Evolutionary conservation across 192 early-diverging fungal species (phyloP), one percentile per base, ranked within the genome.

Genomic region (Backusella luteola): DNA sequence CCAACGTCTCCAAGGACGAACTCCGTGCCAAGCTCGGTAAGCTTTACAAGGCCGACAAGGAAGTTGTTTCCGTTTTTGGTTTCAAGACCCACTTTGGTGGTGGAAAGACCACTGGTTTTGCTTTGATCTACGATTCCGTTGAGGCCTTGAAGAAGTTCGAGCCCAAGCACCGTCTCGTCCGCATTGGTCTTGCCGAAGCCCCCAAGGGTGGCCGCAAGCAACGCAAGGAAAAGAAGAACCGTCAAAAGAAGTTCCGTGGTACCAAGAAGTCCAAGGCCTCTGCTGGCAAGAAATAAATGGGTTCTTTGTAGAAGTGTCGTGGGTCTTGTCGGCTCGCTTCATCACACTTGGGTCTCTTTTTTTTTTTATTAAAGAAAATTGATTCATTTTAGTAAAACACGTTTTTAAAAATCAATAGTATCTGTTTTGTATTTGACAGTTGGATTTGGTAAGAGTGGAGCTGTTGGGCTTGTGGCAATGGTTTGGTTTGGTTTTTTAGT

Each of bases 161-260:
- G 91, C 97, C 97, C 84, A 99, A 98, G 91, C 94, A 94, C 93
- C 91, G 97, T 80, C 91, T 97, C 75, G 89, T 92, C 67, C 66
- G 78, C 38, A 71, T 78, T 80, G 87, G 87, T 77, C 83, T 94
- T 73, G 90, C 85, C 78, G 92, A 89, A 83, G 76, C 85, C 79
- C 80, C 85, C 81, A 92, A 90, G 84, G 89, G 88, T 74, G 91
- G 95, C 75, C 94, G 94, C 88, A 99, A 98, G 91, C 98, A 99
- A 88, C 93, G 96, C 85, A 99, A 97, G 95, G 96, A 99, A 87
- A 91, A 93, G 86, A 97, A 97, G 93, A 99, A 99, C 95, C 91
- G 98, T 85, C 85, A 90, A 85, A 99, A 99, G 95, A 99, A 97
- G 93, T 88, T 97, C 91, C 91, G 93, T 81, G 97, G 97, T 85